A percentile compares a stretch with the other conserved stretches of the same genome.
phyloP scores from a whole-genome alignment of 495 filamentous ascomycete genomes.

The Haplographium delicatum region DNA sequence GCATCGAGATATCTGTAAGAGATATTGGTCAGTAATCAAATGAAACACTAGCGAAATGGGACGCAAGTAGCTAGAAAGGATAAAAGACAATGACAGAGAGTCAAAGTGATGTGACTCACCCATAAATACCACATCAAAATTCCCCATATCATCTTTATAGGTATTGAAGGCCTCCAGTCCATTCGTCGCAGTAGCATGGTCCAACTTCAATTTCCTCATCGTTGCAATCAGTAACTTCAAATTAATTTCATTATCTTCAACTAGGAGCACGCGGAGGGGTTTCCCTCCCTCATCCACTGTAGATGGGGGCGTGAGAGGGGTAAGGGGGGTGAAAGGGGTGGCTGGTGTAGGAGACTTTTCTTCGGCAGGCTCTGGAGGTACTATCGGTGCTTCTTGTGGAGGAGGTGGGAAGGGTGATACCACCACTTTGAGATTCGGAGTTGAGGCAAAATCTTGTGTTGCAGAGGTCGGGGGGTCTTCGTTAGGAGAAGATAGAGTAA shows the following conservation, averaged over 20 bases:
- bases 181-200: slow-evolving; percentile 35
- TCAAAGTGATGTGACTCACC: slow-evolving; percentile 27
- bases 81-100: neutral
- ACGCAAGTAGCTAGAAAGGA: neutral
- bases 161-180: slow-evolving; percentile 38
- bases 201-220: slow-evolving; percentile 42
- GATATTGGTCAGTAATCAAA: too few species aligned
- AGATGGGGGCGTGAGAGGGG: slow-evolving; percentile 8
- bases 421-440: neutral
- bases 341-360: slow-evolving; percentile 12
- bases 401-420: neutral
- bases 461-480: neutral
- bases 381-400: neutral
- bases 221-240: slow-evolving; percentile 61
- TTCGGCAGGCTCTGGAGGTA: slow-evolving; percentile 23
- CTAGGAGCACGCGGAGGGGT: slow-evolving; percentile 47
- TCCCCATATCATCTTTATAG: slow-evolving; percentile 28
- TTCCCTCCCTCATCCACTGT: slow-evolving; percentile 34
- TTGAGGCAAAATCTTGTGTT: slow-evolving; percentile 6
- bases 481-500: neutral
- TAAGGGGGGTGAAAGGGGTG: slow-evolving; percentile 7
- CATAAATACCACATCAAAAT: slow-evolving; percentile 55
- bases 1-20: slow-evolving; percentile 55
- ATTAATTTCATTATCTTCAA: slow-evolving; percentile 75
- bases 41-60: too few species aligned